Percentiles rank a stretch among this genome's conserved stretches.
Evolutionary conservation across 331 rosid species (phyloP).

Genomic region (Rosa hybrid): DNA sequence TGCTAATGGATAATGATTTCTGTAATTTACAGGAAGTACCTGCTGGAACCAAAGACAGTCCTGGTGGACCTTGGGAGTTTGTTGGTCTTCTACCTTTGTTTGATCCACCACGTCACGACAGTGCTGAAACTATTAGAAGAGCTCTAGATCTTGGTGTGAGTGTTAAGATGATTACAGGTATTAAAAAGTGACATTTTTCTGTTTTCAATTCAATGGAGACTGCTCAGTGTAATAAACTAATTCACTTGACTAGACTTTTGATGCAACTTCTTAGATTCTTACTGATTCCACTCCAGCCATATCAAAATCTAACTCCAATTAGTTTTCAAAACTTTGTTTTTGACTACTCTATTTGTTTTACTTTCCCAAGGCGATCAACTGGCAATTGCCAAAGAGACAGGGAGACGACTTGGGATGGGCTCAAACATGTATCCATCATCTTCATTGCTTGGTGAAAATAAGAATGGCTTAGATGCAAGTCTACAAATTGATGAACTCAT

Average conservation of each 20-base stretch:
- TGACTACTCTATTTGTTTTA: conserved; percentile 4
- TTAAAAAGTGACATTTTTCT: not conserved
- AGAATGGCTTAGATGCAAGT: conserved; percentile 33
- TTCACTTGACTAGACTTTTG: not conserved
- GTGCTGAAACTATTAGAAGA: conserved; percentile 68
- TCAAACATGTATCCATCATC: conserved; percentile 43
- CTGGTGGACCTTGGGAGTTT: conserved; percentile 73
- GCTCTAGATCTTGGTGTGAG: conserved; percentile 70
- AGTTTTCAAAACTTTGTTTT: not conserved
- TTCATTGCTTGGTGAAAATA: conserved; percentile 35
- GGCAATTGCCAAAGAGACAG: conserved; percentile 44
- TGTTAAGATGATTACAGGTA: conserved; percentile 81
- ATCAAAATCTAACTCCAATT: not conserved
- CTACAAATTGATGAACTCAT: conserved; percentile 36
- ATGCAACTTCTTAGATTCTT: not conserved
- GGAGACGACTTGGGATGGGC: conserved; percentile 45
- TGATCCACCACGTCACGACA: conserved; percentile 81
- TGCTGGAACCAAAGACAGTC: conserved; percentile 53
- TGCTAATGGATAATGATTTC: not conserved
- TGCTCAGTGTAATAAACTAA: not conserved
- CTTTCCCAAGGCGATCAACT: conserved; percentile 31
- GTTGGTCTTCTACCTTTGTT: conserved; percentile 64
- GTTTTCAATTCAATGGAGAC: not conserved
- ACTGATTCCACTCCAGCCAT: conserved; percentile 7
- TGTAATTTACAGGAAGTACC: conserved; percentile 53